Percentiles rank a stretch among this genome's conserved stretches.
Evolutionary conservation across 2,329 filamentous ascomycete genomes (phyloP).

Genomic region (Lasiodiplodia gonubiensis): DNA sequence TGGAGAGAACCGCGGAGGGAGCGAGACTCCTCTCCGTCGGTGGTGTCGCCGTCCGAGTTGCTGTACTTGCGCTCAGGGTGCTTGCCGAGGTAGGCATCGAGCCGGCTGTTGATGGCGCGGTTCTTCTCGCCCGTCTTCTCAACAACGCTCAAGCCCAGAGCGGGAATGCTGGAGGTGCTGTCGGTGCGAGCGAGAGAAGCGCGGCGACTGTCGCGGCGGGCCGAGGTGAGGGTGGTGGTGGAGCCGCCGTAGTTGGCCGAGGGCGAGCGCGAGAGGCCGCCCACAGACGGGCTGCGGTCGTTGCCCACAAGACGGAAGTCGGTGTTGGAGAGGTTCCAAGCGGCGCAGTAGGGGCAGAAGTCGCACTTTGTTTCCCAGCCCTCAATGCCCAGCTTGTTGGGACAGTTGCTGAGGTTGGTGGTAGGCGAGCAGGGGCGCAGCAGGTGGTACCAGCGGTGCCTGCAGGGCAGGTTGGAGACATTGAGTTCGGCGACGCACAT

Average conservation of each 20-base stretch:
- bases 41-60: slow-evolving; percentile 30
- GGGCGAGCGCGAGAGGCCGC: slow-evolving; percentile 48
- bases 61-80: slow-evolving; percentile 28
- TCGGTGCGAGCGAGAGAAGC: slow-evolving; percentile 45
- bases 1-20: slow-evolving; percentile 34
- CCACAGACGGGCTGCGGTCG: slow-evolving; percentile 46
- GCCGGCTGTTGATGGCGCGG: slow-evolving; percentile 46
- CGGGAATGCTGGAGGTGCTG: slow-evolving; percentile 45
- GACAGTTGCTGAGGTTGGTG: slow-evolving; percentile 55
- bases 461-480: slow-evolving; percentile 53
- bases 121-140: slow-evolving; percentile 45
- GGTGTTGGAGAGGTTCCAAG: slow-evolving; percentile 46
- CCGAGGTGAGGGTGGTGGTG: slow-evolving; percentile 36
- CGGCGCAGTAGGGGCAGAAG: slow-evolving; percentile 55
- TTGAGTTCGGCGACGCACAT: slow-evolving; percentile 60
- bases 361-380: slow-evolving; percentile 58
- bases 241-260: slow-evolving; percentile 39
- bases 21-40: slow-evolving; percentile 39
- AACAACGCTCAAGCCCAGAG: slow-evolving; percentile 21
- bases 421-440: slow-evolving; percentile 50
- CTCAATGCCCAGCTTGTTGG: slow-evolving; percentile 51
- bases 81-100: slow-evolving; percentile 46
- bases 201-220: slow-evolving; percentile 46
- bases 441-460: slow-evolving; percentile 58
- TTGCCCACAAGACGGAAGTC: slow-evolving; percentile 55